These are phyloP conservation scores for Nicotiana undulata DNA, from an alignment of 257 asterid genomes.

Conservation along the genomic window DNA sequence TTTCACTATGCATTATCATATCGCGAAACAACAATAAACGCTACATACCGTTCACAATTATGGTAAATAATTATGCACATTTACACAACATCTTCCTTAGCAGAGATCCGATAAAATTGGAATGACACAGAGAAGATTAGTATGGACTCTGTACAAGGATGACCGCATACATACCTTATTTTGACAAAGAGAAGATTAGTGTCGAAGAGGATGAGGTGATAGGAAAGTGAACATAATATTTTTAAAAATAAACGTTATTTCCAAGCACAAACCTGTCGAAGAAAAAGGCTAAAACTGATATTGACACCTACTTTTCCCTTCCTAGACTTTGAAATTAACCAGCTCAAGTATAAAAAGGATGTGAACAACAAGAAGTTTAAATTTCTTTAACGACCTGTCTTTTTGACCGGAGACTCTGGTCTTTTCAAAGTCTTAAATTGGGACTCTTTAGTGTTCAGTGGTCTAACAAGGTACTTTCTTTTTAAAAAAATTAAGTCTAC, in stretches of 20 bases:
- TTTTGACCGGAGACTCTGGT: neutral
- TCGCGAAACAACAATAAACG: neutral
- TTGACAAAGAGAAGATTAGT: no score
- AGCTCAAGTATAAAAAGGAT: neutral
- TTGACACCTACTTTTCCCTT: no score
- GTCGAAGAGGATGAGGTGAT: neutral
- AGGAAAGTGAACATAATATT: neutral
- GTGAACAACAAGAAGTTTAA: neutral
- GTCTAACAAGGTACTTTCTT: neutral
- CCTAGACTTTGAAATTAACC: neutral
- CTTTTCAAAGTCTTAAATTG: neutral
- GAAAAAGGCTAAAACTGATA: no score
- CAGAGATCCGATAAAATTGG: neutral
- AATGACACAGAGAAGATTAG: no score
- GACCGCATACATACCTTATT: no score
- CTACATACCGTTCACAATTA: neutral
- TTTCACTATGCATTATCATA: neutral
- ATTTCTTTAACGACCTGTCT: neutral
- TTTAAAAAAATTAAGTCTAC: no score
- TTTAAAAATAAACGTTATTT: neutral
- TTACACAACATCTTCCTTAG: neutral
- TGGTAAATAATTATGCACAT: neutral
- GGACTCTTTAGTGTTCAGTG: neutral
- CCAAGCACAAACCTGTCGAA: neutral
- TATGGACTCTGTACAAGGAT: no score